phyloP scores from a whole-genome alignment of 768 basidiomycete genomes.

The Podaxis sp. region DNA sequence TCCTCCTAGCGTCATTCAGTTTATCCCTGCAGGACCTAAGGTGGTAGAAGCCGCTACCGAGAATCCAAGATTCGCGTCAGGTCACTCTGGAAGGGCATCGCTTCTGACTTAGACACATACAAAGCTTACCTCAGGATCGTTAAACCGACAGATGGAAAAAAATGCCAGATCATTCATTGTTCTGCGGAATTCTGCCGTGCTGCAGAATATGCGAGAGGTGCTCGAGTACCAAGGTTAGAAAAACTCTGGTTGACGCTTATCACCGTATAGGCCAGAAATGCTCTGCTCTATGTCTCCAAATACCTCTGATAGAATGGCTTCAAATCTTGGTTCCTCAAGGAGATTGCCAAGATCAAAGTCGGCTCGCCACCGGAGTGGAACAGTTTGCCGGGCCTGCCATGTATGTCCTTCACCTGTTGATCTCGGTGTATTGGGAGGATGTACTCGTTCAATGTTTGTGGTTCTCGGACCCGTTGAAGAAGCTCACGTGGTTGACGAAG shows the following conservation, averaged over 20 bases:
- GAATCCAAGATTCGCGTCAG: conserved; percentile 81
- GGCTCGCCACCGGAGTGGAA: conserved; percentile 72
- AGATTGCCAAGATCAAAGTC: conserved; percentile 83
- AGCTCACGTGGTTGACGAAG: not conserved
- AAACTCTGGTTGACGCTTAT: not conserved
- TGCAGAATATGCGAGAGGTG: conserved; percentile 84
- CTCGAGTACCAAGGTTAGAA: conserved; percentile 91
- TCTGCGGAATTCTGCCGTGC: conserved; percentile 84
- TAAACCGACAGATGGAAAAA: conserved; percentile 97
- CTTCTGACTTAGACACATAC: conserved; percentile 83
- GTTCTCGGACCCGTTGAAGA: not conserved
- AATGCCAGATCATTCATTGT: conserved; percentile 92
- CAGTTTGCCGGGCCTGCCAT: conserved; percentile 98
- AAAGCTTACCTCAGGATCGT: conserved; percentile 90
- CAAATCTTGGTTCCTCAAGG: conserved; percentile 71
- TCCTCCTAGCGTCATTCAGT: conserved; percentile 94
- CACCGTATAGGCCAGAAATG: conserved; percentile 80
- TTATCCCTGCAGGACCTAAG: conserved; percentile 88
- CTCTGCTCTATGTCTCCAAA: conserved; percentile 90
- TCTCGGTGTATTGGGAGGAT: not conserved
- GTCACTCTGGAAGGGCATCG: conserved; percentile 95
- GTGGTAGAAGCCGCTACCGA: conserved; percentile 83
- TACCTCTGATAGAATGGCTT: conserved; percentile 86
- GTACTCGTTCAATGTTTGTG: not conserved
- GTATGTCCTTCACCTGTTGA: conserved; percentile 37